phyloP scores from a whole-genome alignment of 352 stramenopile species.

The Globisporangium canariense region DNA sequence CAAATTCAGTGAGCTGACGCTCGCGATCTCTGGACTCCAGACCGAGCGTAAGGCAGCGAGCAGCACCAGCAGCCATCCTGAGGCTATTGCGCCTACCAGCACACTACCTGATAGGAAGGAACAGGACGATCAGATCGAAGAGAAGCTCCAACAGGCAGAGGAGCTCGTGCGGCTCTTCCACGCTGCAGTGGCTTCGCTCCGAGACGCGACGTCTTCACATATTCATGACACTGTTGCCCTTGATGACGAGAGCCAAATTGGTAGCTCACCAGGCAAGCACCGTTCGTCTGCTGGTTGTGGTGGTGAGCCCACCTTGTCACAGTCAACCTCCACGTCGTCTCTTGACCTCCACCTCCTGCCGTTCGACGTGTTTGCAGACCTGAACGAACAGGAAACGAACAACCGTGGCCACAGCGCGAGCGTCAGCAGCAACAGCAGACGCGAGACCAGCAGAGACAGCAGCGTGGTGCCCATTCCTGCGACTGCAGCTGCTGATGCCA shows the following conservation, averaged over 20 bases:
- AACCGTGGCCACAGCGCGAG: background rate
- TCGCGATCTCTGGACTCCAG: conserved; percentile 4
- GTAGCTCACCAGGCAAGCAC: background rate
- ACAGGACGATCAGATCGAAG: background rate
- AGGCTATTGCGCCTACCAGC: background rate
- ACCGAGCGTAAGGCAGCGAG: background rate
- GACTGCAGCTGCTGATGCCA: background rate
- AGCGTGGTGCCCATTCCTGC: background rate
- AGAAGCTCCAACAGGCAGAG: conserved; percentile 12
- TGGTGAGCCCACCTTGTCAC: background rate
- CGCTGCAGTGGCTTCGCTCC: conserved; percentile 2
- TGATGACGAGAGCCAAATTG: background rate
- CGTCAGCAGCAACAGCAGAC: background rate
- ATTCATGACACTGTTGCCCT: background rate
- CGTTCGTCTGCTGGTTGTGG: background rate
- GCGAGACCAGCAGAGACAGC: background rate
- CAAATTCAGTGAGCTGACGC: conserved; percentile 14
- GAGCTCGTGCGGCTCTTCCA: conserved; percentile 9
- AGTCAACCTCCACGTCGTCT: conserved; percentile 20
- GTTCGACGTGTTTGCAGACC: conserved; percentile 9
- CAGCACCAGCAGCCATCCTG: background rate
- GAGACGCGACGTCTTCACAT: background rate
- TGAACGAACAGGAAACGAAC: background rate
- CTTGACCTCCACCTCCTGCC: conserved; percentile 18
- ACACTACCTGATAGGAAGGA: background rate